A percentile compares a stretch with the other conserved stretches of the same genome.
phyloP scores from a whole-genome alignment of 257 asterid genomes.

The Verbena officinalis region DNA sequence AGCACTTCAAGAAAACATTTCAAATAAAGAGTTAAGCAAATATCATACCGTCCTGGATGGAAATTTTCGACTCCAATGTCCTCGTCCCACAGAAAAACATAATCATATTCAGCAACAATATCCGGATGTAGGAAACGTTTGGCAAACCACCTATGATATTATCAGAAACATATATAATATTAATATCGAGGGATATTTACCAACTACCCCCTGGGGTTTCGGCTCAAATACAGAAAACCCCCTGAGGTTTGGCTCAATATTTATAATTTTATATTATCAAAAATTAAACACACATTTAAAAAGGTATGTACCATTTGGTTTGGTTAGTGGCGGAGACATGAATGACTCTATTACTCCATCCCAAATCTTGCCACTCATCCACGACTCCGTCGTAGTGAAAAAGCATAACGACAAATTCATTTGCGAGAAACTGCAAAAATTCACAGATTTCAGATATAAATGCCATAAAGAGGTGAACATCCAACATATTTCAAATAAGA shows the following conservation, averaged over 20 bases:
- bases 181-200: too few species aligned
- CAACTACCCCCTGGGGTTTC: too few species aligned
- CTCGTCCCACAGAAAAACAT: constrained; percentile 94
- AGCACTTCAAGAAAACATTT: too few species aligned
- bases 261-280: too few species aligned
- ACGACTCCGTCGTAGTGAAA: constrained; percentile 90
- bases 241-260: too few species aligned
- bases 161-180: constrained; percentile 4
- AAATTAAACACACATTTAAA: background rate
- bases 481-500: background rate
- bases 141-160: constrained; percentile 82
- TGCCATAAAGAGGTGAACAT: constrained; percentile 2
- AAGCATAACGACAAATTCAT: constrained; percentile 72
- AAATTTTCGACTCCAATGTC: constrained; percentile 84
- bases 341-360: constrained; percentile 67
- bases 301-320: constrained; percentile 72
- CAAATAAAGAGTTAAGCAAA: too few species aligned
- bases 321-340: constrained; percentile 79
- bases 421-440: constrained; percentile 68
- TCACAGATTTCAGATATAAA: background rate
- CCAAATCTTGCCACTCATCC: constrained; percentile 75
- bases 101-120: constrained; percentile 76
- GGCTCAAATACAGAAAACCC: too few species aligned
- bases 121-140: constrained; percentile 94
- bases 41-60: constrained; percentile 65